phyloP scores from a whole-genome alignment of 768 basidiomycete species.

The Podaxis sp. region DNA sequence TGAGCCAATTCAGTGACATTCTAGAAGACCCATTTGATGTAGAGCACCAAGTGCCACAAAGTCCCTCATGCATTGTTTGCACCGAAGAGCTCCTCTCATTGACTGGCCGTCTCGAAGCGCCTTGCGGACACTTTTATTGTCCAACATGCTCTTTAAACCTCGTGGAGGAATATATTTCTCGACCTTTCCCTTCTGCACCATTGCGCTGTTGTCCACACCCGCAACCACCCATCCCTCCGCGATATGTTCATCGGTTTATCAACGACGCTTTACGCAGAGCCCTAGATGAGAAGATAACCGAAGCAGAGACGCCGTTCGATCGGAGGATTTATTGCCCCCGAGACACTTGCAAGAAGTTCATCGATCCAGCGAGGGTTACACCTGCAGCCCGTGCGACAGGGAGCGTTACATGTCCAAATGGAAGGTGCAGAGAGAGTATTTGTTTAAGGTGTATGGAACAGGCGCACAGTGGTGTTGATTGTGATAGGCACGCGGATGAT shows the following conservation, averaged over 20 bases:
- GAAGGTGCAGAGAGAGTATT: neutral
- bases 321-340: slow-evolving; percentile 19
- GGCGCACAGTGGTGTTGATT: slow-evolving; percentile 5
- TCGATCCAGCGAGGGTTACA: slow-evolving; percentile 9
- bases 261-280: neutral
- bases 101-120: slow-evolving; percentile 5
- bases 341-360: slow-evolving; percentile 15
- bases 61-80: slow-evolving; percentile 3
- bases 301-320: slow-evolving; percentile 13
- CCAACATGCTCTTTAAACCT: slow-evolving; percentile 10
- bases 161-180: slow-evolving; percentile 7
- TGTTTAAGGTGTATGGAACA: slow-evolving; percentile 5
- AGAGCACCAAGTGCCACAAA: neutral
- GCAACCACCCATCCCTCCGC: slow-evolving; percentile 8
- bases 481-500: slow-evolving; percentile 5
- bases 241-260: slow-evolving; percentile 8
- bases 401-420: slow-evolving; percentile 1
- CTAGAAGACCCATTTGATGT: neutral
- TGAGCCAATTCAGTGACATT: neutral
- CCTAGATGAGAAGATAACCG: slow-evolving; percentile 9
- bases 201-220: slow-evolving; percentile 13
- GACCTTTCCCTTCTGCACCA: slow-evolving; percentile 7
- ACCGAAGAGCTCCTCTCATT: neutral
- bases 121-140: slow-evolving; percentile 20
- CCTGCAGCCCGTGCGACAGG: neutral